These are phyloP conservation scores for Asclepias syriaca DNA, from an alignment of 257 asterid species.

Conservation along the genomic window DNA sequence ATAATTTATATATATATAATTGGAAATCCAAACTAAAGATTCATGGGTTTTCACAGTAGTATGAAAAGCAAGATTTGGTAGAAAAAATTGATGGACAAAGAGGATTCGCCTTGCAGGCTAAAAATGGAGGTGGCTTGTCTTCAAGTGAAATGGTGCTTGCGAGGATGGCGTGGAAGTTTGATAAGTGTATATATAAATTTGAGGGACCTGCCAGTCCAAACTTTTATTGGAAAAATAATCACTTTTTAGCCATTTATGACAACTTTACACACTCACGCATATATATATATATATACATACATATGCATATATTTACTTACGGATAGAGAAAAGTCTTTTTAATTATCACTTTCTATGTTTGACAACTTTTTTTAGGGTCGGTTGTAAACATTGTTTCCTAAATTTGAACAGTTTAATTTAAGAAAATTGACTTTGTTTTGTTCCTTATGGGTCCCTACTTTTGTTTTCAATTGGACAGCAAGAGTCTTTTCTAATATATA, in stretches of 20 bases:
- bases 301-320: too few species aligned
- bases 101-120: neutral
- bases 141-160: constrained; percentile 2
- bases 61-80: neutral
- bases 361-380: too few species aligned
- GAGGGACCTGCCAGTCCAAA: neutral
- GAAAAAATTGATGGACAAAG: neutral
- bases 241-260: neutral
- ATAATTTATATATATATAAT: neutral
- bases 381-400: too few species aligned
- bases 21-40: neutral
- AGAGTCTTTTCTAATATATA: too few species aligned
- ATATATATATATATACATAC: too few species aligned
- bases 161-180: neutral
- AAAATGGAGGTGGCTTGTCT: neutral
- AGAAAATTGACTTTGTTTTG: too few species aligned
- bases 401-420: too few species aligned
- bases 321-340: too few species aligned
- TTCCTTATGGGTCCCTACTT: too few species aligned
- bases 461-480: too few species aligned
- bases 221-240: constrained; percentile 11
- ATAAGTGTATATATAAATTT: neutral
- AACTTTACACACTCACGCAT: too few species aligned
- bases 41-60: neutral
- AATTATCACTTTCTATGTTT: too few species aligned